A percentile compares a stretch with the other conserved stretches of the same genome.
Evolutionary conservation across 2,329 filamentous ascomycete genomes (phyloP).

Genomic region (Trichoderma harzianum): DNA sequence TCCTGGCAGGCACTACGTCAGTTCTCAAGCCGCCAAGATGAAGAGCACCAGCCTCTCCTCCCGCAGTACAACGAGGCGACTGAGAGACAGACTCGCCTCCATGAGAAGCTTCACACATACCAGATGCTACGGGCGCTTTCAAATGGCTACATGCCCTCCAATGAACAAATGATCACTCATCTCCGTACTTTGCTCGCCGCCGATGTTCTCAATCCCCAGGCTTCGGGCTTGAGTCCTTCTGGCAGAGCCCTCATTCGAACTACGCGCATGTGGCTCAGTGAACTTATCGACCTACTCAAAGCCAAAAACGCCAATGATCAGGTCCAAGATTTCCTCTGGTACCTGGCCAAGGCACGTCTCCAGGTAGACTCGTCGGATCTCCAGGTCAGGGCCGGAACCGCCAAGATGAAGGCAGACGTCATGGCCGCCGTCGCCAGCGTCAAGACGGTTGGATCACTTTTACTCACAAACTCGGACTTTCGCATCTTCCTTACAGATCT

Average conservation of each 20-base stretch:
- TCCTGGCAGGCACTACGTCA: constrained; percentile 6
- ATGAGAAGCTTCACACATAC: constrained; percentile 89
- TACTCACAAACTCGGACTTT: constrained; percentile 88
- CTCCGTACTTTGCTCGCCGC: constrained; percentile 74
- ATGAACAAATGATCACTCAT: constrained; percentile 76
- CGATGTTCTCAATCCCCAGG: constrained; percentile 73
- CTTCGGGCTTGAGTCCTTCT: constrained; percentile 66
- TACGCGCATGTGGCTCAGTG: constrained; percentile 67
- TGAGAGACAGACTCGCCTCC: constrained; percentile 68
- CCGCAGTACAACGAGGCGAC: constrained; percentile 88
- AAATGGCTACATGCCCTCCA: constrained; percentile 89
- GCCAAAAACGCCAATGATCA: constrained; percentile 83
- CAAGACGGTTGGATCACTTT: constrained; percentile 76
- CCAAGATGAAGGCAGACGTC: constrained; percentile 34
- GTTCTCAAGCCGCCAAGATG: constrained; percentile 38
- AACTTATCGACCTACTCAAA: constrained; percentile 76
- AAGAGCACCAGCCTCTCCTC: constrained; percentile 74
- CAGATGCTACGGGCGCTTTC: constrained; percentile 82
- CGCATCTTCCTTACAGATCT: constrained; percentile 80
- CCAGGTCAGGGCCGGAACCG: constrained; percentile 27
- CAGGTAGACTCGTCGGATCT: constrained; percentile 33
- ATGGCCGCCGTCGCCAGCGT: constrained; percentile 67
- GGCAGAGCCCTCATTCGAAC: constrained; percentile 71
- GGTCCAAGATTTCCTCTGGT: constrained; percentile 91
- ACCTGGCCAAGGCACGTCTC: constrained; percentile 68